Conservation (phyloP, 2,329 filamentous ascomycete species). For the Colletotrichum viniferum region DNA sequence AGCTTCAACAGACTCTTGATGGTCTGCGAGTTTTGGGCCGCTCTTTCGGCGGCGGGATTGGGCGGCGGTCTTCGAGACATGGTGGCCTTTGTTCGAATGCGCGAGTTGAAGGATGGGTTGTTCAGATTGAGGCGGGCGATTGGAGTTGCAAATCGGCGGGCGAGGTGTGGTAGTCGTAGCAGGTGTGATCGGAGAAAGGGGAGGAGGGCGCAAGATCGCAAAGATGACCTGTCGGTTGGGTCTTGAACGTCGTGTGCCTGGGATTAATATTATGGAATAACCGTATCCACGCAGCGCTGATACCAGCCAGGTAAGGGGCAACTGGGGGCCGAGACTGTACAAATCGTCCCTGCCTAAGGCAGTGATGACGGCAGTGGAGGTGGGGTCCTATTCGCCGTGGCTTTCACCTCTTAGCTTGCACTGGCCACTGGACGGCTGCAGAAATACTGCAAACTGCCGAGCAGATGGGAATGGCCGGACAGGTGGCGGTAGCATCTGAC, state of each 20-base stretch:
- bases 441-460: background rate
- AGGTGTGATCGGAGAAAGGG: background rate
- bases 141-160: background rate
- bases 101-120: background rate
- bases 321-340: constrained; percentile 4
- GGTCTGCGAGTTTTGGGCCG: constrained; percentile 90
- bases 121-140: background rate
- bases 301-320: constrained; percentile 19
- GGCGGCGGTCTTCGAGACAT: constrained; percentile 82
- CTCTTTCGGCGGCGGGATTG: constrained; percentile 82
- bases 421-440: background rate
- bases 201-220: constrained; percentile 3
- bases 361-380: constrained; percentile 16
- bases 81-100: constrained; percentile 25
- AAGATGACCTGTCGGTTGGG: constrained; percentile 1
- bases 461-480: background rate
- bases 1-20: constrained; percentile 96
- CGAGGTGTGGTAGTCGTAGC: background rate
- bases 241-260: constrained; percentile 4
- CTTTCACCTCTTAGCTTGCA: background rate
- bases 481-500: background rate
- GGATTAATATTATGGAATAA: constrained; percentile 14
- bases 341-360: constrained; percentile 18
- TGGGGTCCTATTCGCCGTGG: constrained; percentile 1
- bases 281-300: constrained; percentile 12